Evolutionary conservation across 1,284 basidiomycete species (phyloP).

Genomic region (Leucocoprinus gongylophorus): DNA sequence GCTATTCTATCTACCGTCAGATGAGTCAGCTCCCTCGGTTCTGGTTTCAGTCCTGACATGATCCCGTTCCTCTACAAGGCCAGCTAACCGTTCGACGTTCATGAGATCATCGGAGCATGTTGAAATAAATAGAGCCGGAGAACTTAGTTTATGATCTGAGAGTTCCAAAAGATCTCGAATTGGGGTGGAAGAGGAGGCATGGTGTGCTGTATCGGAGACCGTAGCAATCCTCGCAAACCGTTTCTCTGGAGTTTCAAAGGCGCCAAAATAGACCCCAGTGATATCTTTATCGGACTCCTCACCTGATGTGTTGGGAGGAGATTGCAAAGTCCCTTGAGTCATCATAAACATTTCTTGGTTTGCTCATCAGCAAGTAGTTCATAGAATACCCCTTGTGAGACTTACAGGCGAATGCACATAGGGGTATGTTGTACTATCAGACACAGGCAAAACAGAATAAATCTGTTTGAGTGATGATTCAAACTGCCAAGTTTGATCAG

Average conservation of each 20-base stretch:
- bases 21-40: constrained; percentile 33
- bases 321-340: constrained; percentile 15
- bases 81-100: constrained; percentile 23
- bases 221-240: constrained; percentile 30
- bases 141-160: constrained; percentile 31
- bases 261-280: constrained; percentile 45
- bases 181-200: background rate
- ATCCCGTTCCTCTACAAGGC: constrained; percentile 23
- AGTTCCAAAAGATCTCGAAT: constrained; percentile 16
- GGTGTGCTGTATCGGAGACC: background rate
- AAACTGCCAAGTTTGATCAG: no score
- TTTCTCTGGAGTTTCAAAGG: constrained; percentile 50
- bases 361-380: background rate
- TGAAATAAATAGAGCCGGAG: constrained; percentile 16
- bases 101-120: constrained; percentile 23
- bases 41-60: constrained; percentile 23
- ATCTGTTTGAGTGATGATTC: no score
- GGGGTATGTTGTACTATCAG: no score
- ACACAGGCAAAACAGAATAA: no score
- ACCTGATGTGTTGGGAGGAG: constrained; percentile 25
- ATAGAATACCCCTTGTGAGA: background rate
- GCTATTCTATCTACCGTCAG: constrained; percentile 38
- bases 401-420: background rate
- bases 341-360: constrained; percentile 18
- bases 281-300: constrained; percentile 33